Conservation (phyloP, 805 yeast genomes). For the Kazachstania psychrophila region DNA sequence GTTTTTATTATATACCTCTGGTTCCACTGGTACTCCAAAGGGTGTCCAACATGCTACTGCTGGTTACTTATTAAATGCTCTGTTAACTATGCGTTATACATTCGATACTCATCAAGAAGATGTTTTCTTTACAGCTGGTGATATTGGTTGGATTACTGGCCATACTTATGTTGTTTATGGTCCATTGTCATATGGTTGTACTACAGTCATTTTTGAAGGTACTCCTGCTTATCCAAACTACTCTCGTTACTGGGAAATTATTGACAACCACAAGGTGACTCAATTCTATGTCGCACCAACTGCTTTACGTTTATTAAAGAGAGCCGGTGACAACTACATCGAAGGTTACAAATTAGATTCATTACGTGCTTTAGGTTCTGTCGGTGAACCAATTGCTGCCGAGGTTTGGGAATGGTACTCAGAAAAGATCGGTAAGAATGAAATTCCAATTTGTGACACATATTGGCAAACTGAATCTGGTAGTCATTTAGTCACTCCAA, state of each 20-base stretch:
- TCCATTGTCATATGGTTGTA: conserved; percentile 65
- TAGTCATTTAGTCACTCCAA: conserved; percentile 66
- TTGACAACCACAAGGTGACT: conserved; percentile 59
- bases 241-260: conserved; percentile 73
- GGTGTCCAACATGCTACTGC: conserved; percentile 79
- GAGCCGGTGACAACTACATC: conserved; percentile 60
- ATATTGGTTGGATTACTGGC: conserved; percentile 88
- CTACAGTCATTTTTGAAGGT: conserved; percentile 76
- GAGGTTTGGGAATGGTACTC: conserved; percentile 86
- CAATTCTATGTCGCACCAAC: conserved; percentile 84
- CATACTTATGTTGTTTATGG: conserved; percentile 80
- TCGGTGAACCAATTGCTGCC: conserved; percentile 80
- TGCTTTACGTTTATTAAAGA: conserved; percentile 64
- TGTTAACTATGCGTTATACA: conserved; percentile 61
- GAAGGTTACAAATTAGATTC: conserved; percentile 53
- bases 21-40: conserved; percentile 84
- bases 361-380: conserved; percentile 67
- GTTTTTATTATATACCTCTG: conserved; percentile 75
- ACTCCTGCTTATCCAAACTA: conserved; percentile 80
- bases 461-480: conserved; percentile 90
- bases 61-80: conserved; percentile 68
- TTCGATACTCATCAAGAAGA: conserved; percentile 73
- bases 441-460: conserved; percentile 70
- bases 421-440: conserved; percentile 57
- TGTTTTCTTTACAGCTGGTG: conserved; percentile 77